Base-by-base conservation (phyloP, 176 grass and related monocot species). In the Carex myosuroides region DNA sequence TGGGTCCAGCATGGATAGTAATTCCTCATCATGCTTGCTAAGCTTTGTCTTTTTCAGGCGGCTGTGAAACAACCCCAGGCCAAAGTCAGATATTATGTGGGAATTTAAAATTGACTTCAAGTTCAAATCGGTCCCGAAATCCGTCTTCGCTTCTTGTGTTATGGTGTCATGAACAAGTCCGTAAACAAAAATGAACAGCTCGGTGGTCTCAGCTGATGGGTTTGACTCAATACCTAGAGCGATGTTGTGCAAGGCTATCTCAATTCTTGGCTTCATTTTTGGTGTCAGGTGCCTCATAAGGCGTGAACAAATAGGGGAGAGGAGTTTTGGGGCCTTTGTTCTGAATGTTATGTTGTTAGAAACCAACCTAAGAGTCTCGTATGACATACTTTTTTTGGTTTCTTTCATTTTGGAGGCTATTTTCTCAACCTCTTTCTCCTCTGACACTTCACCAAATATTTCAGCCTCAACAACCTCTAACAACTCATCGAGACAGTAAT, bases 361-460 rank as follows among this genome's bases (percentile, higher is more conserved):
- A 88, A 95, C 87, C 56, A 98, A 75, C 70, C 94, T 90, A 77
- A 98, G 86, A 82, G 92, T 91, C 50, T 98, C 92, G 86, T 87
- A 95, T 21, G 95, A 98, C 91, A 92, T 93, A 17, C 90, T 95
- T 84, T 95, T 98, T 84, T 90, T 94, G 33, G 95, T 95, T 63
- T 98, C 95, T 87, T 98, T 98, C 95, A 95, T 98, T 90, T 98
- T 98, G 52, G 89, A 90, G 46, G 95, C 95, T 76, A 98, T 89
- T 73, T 98, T 95, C 55, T 93, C 91, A 87, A 98, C 95, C 80
- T 98, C 95, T 89, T 98, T 98, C 89, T 98, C 89, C 74, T 93
- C 92, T 0, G 92, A 91, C 69, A 95, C 91, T 72, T 98, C 92
- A 74, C 95, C 95, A 89, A 95, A 91, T 82, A 93, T 95, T 75